phyloP scores from a whole-genome alignment of 768 basidiomycete species.

The Tephrocybe sp. region DNA sequence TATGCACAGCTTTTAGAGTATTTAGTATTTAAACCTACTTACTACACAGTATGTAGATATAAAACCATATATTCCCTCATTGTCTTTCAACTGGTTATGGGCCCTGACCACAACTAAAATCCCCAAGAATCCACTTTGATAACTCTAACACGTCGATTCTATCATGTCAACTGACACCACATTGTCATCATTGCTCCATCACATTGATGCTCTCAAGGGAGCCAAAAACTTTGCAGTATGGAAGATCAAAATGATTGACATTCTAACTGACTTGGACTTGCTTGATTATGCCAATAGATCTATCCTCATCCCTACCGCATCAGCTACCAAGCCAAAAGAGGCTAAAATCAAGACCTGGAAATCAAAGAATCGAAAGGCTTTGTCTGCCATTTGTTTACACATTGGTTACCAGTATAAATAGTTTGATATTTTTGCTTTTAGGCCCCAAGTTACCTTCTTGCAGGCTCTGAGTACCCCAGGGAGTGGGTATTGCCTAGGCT shows the following conservation, averaged over 20 bases:
- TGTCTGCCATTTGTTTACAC: slow-evolving; percentile 25
- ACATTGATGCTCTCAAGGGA: slow-evolving; percentile 2
- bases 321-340: neutral
- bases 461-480: too few species aligned
- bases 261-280: slow-evolving; percentile 16
- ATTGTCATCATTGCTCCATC: neutral
- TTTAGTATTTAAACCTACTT: neutral
- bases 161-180: neutral
- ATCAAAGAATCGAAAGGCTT: slow-evolving; percentile 26
- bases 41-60: neutral
- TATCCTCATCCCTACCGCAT: neutral
- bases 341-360: slow-evolving; percentile 18
- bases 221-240: slow-evolving; percentile 9
- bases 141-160: neutral
- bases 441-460: too few species aligned
- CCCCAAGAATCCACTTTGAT: neutral
- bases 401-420: too few species aligned
- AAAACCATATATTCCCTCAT: neutral
- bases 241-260: slow-evolving; percentile 11
- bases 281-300: slow-evolving; percentile 12
- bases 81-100: slow-evolving; percentile 4
- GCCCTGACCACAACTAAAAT: neutral
- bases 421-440: too few species aligned
- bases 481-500: too few species aligned
- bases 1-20: too few species aligned